phyloP scores from a whole-genome alignment of 495 filamentous ascomycete genomes.

The Viridothelium virens region DNA sequence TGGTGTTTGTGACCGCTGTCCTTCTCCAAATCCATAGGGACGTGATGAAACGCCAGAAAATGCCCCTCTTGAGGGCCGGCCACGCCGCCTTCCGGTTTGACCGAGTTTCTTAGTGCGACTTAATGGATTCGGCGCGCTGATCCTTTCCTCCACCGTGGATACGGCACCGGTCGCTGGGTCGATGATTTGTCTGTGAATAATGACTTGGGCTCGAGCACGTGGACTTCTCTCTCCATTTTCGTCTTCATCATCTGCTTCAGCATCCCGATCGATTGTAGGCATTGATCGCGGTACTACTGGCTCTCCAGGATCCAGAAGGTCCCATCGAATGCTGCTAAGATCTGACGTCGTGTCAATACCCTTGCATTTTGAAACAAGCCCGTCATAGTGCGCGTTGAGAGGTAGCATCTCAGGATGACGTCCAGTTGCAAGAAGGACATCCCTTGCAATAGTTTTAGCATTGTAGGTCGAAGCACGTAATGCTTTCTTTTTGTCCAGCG shows the following conservation, averaged over 20 bases:
- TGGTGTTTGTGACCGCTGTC: neutral
- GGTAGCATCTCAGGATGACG: slow-evolving; percentile 49
- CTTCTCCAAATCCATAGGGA: slow-evolving; percentile 6
- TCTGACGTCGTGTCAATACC: slow-evolving; percentile 44
- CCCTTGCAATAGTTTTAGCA: slow-evolving; percentile 55
- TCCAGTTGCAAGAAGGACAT: slow-evolving; percentile 54
- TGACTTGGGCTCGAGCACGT: slow-evolving; percentile 6
- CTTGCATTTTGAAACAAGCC: slow-evolving; percentile 27
- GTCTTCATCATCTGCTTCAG: slow-evolving; percentile 30
- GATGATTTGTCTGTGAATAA: slow-evolving; percentile 14
- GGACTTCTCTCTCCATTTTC: slow-evolving; percentile 20
- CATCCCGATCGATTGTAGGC: slow-evolving; percentile 12
- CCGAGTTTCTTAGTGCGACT: neutral
- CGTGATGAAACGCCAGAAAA: neutral
- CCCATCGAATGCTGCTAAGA: slow-evolving; percentile 59
- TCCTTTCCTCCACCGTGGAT: neutral
- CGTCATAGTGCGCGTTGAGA: slow-evolving; percentile 54
- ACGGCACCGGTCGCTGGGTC: slow-evolving; percentile 11
- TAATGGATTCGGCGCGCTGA: neutral
- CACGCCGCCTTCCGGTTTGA: slow-evolving; percentile 13
- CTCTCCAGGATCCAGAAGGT: slow-evolving; percentile 52
- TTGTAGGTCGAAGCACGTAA: slow-evolving; percentile 46
- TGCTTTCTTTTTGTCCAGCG: slow-evolving; percentile 42
- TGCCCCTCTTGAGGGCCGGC: neutral
- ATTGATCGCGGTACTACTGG: slow-evolving; percentile 9